These are phyloP conservation scores for Arxiozyma bovina DNA, from an alignment of 1,139 yeast species.

Conservation along the genomic window DNA sequence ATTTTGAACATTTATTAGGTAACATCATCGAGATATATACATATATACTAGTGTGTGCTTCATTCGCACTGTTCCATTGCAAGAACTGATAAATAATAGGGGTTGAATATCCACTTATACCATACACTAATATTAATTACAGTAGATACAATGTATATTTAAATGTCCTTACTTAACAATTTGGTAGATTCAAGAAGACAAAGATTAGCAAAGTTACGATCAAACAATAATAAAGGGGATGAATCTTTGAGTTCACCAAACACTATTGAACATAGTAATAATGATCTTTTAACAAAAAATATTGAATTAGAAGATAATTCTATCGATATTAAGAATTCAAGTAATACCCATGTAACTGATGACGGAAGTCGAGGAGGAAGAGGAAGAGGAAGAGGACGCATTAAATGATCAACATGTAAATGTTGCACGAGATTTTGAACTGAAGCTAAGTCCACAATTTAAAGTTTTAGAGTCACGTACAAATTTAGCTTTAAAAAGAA, in stretches of 20 bases:
- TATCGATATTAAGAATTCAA: slow-evolving; percentile 2
- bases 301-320: background rate
- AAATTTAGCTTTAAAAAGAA: slow-evolving; percentile 33
- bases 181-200: background rate
- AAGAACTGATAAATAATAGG: background rate
- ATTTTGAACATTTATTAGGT: no score
- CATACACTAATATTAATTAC: no score
- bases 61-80: background rate
- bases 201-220: background rate
- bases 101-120: background rate
- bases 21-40: no score
- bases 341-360: background rate
- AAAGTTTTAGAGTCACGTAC: slow-evolving; percentile 35
- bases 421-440: slow-evolving; percentile 34
- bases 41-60: no score
- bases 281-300: background rate
- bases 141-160: background rate
- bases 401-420: background rate
- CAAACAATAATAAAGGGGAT: background rate
- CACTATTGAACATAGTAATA: no score
- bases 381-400: background rate
- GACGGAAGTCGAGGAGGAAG: background rate
- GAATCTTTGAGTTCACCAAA: background rate
- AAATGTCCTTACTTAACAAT: background rate
- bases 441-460: slow-evolving; percentile 34